A percentile compares a stretch with the other conserved stretches of the same genome.
These are phyloP conservation scores for Entomortierella lignicola DNA, from an alignment of 192 early-diverging fungal genomes.

Conservation along the genomic window DNA sequence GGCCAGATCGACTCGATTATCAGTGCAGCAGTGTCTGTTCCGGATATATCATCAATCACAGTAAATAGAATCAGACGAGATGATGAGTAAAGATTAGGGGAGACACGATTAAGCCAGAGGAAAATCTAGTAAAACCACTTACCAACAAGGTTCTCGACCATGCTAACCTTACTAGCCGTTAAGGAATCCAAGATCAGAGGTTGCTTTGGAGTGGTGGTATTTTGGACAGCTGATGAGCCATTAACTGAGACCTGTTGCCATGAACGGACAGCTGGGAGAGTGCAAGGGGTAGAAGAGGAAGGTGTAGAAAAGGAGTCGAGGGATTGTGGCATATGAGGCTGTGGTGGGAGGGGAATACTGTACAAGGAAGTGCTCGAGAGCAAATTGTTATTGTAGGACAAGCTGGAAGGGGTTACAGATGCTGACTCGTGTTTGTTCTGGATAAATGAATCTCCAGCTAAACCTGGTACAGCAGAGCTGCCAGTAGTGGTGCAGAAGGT, in stretches of 20 bases:
- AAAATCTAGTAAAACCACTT: slow-evolving; percentile 3
- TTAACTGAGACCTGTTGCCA: slow-evolving; percentile 24
- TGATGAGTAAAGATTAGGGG: neutral
- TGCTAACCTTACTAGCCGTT: slow-evolving; percentile 33
- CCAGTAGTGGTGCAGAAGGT: slow-evolving; percentile 5
- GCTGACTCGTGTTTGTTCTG: neutral
- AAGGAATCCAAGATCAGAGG: slow-evolving; percentile 39
- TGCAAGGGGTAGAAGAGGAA: slow-evolving; percentile 44
- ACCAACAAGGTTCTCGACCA: slow-evolving; percentile 53
- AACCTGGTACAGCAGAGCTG: slow-evolving; percentile 17
- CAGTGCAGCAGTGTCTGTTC: slow-evolving; percentile 67
- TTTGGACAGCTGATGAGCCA: neutral
- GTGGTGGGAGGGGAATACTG: slow-evolving; percentile 40
- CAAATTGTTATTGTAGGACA: neutral
- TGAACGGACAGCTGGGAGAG: slow-evolving; percentile 27
- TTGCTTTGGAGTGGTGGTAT: slow-evolving; percentile 34
- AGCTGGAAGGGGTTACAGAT: neutral
- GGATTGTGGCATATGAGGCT: slow-evolving; percentile 17
- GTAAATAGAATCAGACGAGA: neutral
- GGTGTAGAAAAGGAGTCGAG: slow-evolving; percentile 46
- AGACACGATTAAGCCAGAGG: neutral
- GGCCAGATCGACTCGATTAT: slow-evolving; percentile 74
- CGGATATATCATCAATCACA: neutral
- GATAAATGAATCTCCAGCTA: neutral
- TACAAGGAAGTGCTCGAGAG: slow-evolving; percentile 24